Evolutionary conservation across 345 rosid genomes (phyloP), one percentile per base, ranked within the genome.

Genomic region (Melaleuca alternifolia): DNA sequence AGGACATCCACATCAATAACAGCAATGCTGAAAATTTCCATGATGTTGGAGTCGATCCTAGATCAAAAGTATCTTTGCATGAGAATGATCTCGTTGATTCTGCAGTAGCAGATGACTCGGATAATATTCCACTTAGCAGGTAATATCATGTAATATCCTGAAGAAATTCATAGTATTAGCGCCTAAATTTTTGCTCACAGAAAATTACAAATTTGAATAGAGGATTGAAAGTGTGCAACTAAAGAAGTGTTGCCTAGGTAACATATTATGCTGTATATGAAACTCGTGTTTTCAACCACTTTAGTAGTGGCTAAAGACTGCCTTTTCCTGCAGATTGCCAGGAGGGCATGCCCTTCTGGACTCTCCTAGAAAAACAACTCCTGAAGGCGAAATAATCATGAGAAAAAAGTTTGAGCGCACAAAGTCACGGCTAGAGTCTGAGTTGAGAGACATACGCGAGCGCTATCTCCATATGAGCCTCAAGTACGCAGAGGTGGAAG

Each of bases 381-480:
- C 84, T 18, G 92, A 90, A 88, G 87, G 88, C 57, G 91, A 94
- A 86, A 83, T 87, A 41, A 92, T 92, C 59, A 33, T 90, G 10
- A 92, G 88, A 86, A 93, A 92, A 89, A 91, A 88, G 57, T 89
- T 86, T 2, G 94, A 93, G 83, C 87, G 89, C n/a, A 86, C 93
- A 57, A 91, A 89, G 85, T 91, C 95, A 54, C 87, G 90, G 21
- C 86, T 92, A 24, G 94, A 94, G 92, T 51, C 91, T 33, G 95
- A 94, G 89, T 82, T 93, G 46, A 91, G 20, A 84, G 95, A 94
- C 71, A 87, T 93, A n/a, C 93, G 88, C 0, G 93, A 94, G 83
- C 90, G 94, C 5, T 93, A 94, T 84, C 89, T 91, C 62, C 86
- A 89, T 53, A 91, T 93, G 95, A 94, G 96, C 89, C 94, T 94